Conservation (phyloP, 371 early-diverging fungal genomes). For the Mortierella sp. region DNA sequence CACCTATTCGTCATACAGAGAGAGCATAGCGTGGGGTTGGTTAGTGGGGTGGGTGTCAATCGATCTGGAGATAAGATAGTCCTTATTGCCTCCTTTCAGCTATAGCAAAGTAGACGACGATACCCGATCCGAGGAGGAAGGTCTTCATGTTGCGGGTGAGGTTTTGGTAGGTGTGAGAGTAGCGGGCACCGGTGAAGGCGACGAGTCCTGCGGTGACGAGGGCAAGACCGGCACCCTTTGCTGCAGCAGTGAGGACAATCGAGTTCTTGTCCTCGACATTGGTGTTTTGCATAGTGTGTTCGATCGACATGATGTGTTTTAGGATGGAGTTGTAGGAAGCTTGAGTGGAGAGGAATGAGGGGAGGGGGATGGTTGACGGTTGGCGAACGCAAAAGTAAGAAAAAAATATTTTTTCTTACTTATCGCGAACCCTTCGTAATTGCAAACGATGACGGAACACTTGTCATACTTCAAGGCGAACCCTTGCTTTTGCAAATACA, state of each 20-base stretch:
- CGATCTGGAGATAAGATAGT: background rate
- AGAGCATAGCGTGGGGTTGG: background rate
- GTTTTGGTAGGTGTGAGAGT: constrained; percentile 43
- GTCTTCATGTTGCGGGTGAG: constrained; percentile 47
- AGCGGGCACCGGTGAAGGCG: constrained; percentile 42
- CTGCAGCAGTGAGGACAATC: constrained; percentile 34
- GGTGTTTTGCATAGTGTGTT: constrained; percentile 21
- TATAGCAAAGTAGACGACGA: background rate
- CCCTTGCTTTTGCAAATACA: too few relatives aligned
- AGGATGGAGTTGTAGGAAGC: background rate
- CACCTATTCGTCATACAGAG: constrained; percentile 24
- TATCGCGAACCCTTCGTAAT: too few relatives aligned
- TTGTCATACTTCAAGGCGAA: too few relatives aligned
- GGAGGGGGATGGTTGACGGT: background rate
- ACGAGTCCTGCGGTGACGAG: constrained; percentile 50
- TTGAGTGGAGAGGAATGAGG: background rate
- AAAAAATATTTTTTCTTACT: too few relatives aligned
- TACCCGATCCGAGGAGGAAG: constrained; percentile 55
- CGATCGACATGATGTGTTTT: constrained; percentile 24
- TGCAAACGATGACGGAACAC: too few relatives aligned
- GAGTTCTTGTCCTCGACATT: constrained; percentile 32
- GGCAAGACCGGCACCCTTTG: constrained; percentile 57
- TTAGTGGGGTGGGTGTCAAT: background rate
- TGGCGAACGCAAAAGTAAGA: too few relatives aligned
- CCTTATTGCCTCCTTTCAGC: background rate